These are phyloP conservation scores for Colletotrichum orbiculare DNA, from an alignment of 2,329 filamentous ascomycete species.

Conservation along the genomic window DNA sequence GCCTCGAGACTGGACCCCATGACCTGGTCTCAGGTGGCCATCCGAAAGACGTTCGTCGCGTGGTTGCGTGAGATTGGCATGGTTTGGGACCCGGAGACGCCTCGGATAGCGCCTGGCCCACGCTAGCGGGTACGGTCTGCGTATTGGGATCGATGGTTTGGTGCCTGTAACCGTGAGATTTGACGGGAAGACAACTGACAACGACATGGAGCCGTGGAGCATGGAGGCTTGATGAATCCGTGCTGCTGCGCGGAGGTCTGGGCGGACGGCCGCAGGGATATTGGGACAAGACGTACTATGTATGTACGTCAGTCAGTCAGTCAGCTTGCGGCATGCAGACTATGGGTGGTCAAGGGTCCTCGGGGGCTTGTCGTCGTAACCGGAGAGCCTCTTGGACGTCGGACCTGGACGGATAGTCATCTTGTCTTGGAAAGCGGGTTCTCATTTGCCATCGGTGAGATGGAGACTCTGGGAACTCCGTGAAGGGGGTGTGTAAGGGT, in stretches of 20 bases:
- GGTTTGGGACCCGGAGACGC: constrained; percentile 3
- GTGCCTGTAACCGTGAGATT: neutral
- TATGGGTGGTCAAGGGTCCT: neutral
- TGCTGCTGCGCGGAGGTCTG: no score
- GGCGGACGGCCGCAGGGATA: no score
- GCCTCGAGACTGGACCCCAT: neutral
- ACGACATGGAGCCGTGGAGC: no score
- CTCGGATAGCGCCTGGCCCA: neutral
- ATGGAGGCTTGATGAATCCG: no score
- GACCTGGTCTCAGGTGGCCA: neutral
- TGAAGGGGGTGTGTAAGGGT: neutral
- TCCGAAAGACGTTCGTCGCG: constrained; percentile 18
- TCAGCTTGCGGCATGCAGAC: neutral
- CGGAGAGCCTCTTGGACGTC: neutral
- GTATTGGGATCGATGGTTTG: neutral
- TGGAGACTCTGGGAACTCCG: constrained; percentile 15
- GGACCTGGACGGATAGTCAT: neutral
- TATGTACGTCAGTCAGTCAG: neutral
- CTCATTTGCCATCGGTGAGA: constrained; percentile 1
- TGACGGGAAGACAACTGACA: neutral
- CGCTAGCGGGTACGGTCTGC: neutral
- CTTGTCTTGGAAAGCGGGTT: neutral
- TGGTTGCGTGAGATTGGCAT: constrained; percentile 7
- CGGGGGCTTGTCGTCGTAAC: constrained; percentile 6
- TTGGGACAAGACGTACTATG: neutral